A percentile compares a stretch with the other conserved stretches of the same genome.
Conservation (phyloP, 169 alveolate genomes). For the Ichthyophthirius multifiliis region DNA sequence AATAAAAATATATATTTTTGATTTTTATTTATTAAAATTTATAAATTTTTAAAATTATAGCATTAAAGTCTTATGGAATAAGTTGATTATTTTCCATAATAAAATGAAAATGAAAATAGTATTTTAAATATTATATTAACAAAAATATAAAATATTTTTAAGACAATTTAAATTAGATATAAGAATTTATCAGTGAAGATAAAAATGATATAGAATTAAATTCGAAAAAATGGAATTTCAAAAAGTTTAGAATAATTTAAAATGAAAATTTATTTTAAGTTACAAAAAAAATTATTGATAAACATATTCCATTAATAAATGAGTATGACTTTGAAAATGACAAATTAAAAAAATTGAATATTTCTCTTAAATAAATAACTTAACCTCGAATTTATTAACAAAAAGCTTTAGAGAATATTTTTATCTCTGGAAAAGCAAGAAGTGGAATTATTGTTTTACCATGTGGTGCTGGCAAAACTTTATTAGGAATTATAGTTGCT, state of each 20-base stretch:
- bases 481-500: conserved; percentile 98
- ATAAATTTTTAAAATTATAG: too few species aligned
- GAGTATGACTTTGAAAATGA: neutral
- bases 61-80: too few species aligned
- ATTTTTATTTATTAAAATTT: too few species aligned
- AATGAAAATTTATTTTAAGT: neutral
- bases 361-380: conserved; percentile 87
- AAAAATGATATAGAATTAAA: too few species aligned
- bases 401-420: conserved; percentile 96
- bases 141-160: too few species aligned
- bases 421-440: conserved; percentile 94
- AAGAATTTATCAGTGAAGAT: too few species aligned
- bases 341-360: neutral
- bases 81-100: too few species aligned
- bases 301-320: neutral
- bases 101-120: too few species aligned
- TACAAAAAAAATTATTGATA: neutral
- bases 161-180: too few species aligned
- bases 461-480: conserved; percentile 99
- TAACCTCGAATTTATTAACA: conserved; percentile 93
- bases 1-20: too few species aligned
- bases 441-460: conserved; percentile 99
- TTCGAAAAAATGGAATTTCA: neutral
- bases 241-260: neutral
- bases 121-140: too few species aligned